Evolutionary conservation across 331 rosid genomes (phyloP).

Genomic region (Telfairia occidentalis): DNA sequence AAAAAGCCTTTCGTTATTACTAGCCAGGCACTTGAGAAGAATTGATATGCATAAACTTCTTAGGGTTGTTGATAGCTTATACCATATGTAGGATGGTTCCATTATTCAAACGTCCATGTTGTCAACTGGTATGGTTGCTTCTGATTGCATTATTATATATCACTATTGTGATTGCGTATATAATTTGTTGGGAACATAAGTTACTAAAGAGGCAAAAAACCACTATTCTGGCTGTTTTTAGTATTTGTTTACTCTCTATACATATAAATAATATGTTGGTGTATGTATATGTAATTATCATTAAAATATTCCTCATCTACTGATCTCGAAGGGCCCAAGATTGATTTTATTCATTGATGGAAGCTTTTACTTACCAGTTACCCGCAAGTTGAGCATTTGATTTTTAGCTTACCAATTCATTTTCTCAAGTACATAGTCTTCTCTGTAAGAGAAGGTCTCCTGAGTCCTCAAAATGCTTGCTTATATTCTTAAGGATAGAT

Average conservation of each 20-base stretch:
- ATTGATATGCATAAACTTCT: background rate
- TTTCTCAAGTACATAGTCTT: background rate
- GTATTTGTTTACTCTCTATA: background rate
- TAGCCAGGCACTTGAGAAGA: background rate
- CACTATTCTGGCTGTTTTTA: background rate
- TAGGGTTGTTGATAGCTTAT: background rate
- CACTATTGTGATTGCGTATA: background rate
- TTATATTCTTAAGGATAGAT: background rate
- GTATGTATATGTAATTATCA: background rate
- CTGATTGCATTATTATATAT: background rate
- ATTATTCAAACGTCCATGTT: background rate
- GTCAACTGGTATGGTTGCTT: background rate
- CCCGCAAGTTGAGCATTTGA: background rate
- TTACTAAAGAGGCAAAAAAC: background rate
- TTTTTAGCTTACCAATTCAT: background rate
- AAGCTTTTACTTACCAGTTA: background rate
- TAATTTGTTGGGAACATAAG: background rate
- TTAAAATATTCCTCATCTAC: background rate
- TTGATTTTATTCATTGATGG: background rate
- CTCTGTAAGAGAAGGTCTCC: background rate
- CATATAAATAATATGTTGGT: background rate
- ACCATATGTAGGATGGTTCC: background rate
- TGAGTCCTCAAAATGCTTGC: background rate
- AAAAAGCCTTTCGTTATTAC: background rate
- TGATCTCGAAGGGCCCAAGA: background rate